These are phyloP conservation scores for Aspergillus sp. DNA, from an alignment of 2,329 filamentous ascomycete species.

Conservation along the genomic window DNA sequence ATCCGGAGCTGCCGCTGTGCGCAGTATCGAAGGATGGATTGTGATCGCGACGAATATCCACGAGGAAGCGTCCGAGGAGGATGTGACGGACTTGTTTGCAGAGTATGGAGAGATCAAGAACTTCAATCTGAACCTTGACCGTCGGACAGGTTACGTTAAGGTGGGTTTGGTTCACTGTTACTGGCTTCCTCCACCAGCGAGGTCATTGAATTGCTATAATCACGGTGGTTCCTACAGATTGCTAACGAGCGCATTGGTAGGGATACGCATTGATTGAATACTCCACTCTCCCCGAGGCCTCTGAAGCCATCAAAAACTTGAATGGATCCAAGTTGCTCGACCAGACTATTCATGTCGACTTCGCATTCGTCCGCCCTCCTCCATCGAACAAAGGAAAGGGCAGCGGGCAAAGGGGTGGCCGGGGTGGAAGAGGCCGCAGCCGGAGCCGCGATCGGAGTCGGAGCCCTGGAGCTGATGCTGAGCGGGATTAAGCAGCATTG, in stretches of 20 bases:
- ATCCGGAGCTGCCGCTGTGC: slow-evolving; percentile 55
- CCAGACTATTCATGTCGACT: slow-evolving; percentile 65
- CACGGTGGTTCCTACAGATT: neutral
- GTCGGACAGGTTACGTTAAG: slow-evolving; percentile 67
- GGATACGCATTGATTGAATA: slow-evolving; percentile 68
- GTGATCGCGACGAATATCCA: slow-evolving; percentile 68
- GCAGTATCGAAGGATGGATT: slow-evolving; percentile 69
- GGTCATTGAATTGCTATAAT: neutral
- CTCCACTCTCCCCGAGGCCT: slow-evolving; percentile 62
- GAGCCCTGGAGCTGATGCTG: slow-evolving; percentile 41
- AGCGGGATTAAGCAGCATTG: slow-evolving; percentile 28
- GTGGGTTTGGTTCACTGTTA: slow-evolving; percentile 37
- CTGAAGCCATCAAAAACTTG: slow-evolving; percentile 60
- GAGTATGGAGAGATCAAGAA: slow-evolving; percentile 69
- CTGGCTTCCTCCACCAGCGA: neutral
- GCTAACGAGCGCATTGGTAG: slow-evolving; percentile 37
- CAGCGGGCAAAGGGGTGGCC: slow-evolving; percentile 42
- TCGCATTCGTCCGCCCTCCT: slow-evolving; percentile 64
- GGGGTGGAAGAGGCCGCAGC: slow-evolving; percentile 40
- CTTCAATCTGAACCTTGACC: slow-evolving; percentile 64
- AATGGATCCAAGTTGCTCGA: slow-evolving; percentile 63
- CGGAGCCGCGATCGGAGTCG: slow-evolving; percentile 47
- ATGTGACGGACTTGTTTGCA: slow-evolving; percentile 64
- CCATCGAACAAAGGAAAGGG: slow-evolving; percentile 45
- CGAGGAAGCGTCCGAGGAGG: slow-evolving; percentile 67